Percentiles rank a stretch among this genome's conserved stretches.
Evolutionary conservation across 345 rosid species (phyloP).

Genomic region (Populus alba): DNA sequence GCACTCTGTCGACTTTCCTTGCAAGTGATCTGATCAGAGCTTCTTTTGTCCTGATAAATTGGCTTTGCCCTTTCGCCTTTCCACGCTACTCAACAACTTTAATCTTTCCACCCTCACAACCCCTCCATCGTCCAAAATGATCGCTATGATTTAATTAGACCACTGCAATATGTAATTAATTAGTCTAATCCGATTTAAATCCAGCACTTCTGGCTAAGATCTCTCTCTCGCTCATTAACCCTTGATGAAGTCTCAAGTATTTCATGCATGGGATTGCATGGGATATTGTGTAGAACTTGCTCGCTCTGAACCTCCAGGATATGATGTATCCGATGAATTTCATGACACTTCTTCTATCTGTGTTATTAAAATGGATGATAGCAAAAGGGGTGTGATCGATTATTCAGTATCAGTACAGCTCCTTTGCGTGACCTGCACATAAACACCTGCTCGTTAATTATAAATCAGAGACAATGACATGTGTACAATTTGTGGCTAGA

Average conservation of each 20-base stretch:
- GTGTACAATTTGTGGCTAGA: no score
- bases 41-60: background rate
- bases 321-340: background rate
- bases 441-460: no score
- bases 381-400: no score
- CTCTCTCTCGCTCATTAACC: background rate
- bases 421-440: no score
- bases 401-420: no score
- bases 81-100: constrained; percentile 37
- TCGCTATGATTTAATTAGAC: background rate
- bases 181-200: background rate
- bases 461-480: no score
- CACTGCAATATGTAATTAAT: background rate
- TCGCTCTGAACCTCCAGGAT: background rate
- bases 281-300: background rate
- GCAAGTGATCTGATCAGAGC: constrained; percentile 21
- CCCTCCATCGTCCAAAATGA: background rate
- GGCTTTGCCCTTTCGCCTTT: constrained; percentile 26
- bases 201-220: background rate
- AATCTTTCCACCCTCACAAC: background rate
- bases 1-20: constrained; percentile 24
- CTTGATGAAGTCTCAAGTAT: background rate
- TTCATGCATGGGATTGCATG: no score
- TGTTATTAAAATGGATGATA: no score
- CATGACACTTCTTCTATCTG: background rate